A percentile compares a stretch with the other conserved stretches of the same genome.
Conservation (phyloP, 1,284 basidiomycete genomes). For the Ustilago xerochloae region DNA sequence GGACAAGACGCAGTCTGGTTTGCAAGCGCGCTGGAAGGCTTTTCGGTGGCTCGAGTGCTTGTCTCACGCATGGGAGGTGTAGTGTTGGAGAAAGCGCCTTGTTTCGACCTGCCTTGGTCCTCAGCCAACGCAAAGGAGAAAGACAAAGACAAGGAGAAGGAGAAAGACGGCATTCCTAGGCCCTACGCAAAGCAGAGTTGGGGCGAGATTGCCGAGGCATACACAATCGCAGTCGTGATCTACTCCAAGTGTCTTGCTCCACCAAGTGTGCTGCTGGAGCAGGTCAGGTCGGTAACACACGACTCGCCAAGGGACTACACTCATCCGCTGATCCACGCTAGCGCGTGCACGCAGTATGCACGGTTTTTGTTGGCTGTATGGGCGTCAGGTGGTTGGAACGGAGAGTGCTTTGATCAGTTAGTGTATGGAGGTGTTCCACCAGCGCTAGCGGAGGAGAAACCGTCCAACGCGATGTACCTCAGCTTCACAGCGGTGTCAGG, state of each 20-base stretch:
- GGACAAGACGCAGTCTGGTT: constrained; percentile 68
- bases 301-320: constrained; percentile 66
- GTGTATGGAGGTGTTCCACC: constrained; percentile 65
- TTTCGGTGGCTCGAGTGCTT: constrained; percentile 60
- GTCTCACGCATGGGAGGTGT: constrained; percentile 60
- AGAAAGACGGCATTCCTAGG: constrained; percentile 46
- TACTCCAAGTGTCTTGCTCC: constrained; percentile 66
- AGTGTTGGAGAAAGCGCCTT: constrained; percentile 59
- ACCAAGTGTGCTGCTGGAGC: constrained; percentile 55
- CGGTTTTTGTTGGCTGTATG: constrained; percentile 65
- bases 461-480: constrained; percentile 46
- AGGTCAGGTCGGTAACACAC: constrained; percentile 55
- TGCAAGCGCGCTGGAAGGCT: constrained; percentile 65
- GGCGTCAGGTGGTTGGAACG: constrained; percentile 65
- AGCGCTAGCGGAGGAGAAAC: constrained; percentile 54
- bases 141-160: constrained; percentile 55
- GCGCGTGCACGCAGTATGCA: constrained; percentile 61
- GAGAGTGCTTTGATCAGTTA: constrained; percentile 66
- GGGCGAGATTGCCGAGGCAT: constrained; percentile 65
- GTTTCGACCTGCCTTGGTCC: constrained; percentile 46
- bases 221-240: constrained; percentile 60
- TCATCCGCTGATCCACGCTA: constrained; percentile 64
- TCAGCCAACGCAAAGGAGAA: constrained; percentile 44
- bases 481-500: constrained; percentile 51
- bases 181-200: constrained; percentile 54